phyloP scores from a whole-genome alignment of 2,329 filamentous ascomycete genomes.

The Colletotrichum simmondsii region DNA sequence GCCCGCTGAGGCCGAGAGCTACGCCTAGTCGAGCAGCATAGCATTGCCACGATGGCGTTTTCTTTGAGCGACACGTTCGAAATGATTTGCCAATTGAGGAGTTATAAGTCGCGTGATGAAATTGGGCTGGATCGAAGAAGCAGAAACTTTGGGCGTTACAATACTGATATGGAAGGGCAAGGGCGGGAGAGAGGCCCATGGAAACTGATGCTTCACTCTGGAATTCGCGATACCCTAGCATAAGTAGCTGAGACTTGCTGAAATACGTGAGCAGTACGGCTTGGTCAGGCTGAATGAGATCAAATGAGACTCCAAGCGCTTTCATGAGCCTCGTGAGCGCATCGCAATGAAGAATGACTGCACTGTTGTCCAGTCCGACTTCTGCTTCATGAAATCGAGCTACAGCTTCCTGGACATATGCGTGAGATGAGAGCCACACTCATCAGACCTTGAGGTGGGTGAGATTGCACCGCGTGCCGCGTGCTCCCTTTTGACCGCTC shows the following conservation, averaged over 20 bases:
- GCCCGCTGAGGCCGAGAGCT: conserved; percentile 22
- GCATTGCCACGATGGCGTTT: too few relatives aligned
- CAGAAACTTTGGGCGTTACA: not conserved
- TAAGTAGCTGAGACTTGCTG: not conserved
- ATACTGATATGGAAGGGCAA: not conserved
- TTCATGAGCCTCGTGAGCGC: too few relatives aligned
- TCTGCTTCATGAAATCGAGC: too few relatives aligned
- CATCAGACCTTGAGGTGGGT: not conserved
- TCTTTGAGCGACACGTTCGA: too few relatives aligned
- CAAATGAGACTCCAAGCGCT: not conserved
- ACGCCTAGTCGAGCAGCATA: not conserved
- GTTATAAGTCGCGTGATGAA: not conserved
- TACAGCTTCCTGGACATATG: too few relatives aligned
- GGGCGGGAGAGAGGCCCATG: not conserved
- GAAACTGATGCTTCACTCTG: not conserved
- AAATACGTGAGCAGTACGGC: not conserved
- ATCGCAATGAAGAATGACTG: too few relatives aligned
- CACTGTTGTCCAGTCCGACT: too few relatives aligned
- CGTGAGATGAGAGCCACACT: not conserved
- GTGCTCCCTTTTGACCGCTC: not conserved
- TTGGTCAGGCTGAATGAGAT: not conserved
- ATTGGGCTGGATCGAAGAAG: not conserved
- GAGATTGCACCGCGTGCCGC: not conserved
- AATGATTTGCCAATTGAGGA: not conserved
- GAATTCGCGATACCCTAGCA: conserved; percentile 20